Evolutionary conservation across 352 stramenopile genomes (phyloP), one percentile per base, ranked within the genome.

Genomic region (Pythium volutum): DNA sequence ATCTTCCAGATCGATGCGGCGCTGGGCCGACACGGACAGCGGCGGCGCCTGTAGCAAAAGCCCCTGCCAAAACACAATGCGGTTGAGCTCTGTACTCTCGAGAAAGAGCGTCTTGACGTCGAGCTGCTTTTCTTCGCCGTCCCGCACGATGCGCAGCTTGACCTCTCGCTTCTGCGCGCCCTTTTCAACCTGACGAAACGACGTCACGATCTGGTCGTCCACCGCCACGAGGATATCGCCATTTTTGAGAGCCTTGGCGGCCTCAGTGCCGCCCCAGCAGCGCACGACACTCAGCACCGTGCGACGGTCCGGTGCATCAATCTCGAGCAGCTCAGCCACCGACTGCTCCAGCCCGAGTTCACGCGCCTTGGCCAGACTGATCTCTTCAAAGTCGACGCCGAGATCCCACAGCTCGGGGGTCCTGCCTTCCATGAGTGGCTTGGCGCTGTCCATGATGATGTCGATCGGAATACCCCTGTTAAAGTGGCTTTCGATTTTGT

Each of bases 41-140:
- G 94, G 92, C 2, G 89, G 85, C 23, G 81, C 85, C 57, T 98
- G 92, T 6, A 98, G 64, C 39, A 97, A 62, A 26, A 97, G 75
- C 5, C 92, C 92, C 31, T 93, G 86, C 89, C 90, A 98, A 57
- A 96, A 91, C 46, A 98, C 77, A 38, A 98, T 89, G 33, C 91
- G 85, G 52, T 96, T 89, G 41, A 96, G 94, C 67, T 96, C 88
- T 4, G 84, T 93, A 46, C 81, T 82, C 57, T 93, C 76, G 68
- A 96, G 74, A 33, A 81, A 79, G 42, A 93, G 68, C 22, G 86
- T 87, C 59, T 91, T 88, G n/a, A 96, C 71, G 7, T 81, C 56
- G 12, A 96, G 20, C 22, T 83, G 64, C 51, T 83, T 75, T 58
- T 92, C 82, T 9, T 85, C 66, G 14, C 85, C 79, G 55, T 96